Evolutionary conservation across 352 stramenopile species (phyloP), one percentile per base, ranked within the genome.

Genomic region (Globisporangium uncinulatum): DNA sequence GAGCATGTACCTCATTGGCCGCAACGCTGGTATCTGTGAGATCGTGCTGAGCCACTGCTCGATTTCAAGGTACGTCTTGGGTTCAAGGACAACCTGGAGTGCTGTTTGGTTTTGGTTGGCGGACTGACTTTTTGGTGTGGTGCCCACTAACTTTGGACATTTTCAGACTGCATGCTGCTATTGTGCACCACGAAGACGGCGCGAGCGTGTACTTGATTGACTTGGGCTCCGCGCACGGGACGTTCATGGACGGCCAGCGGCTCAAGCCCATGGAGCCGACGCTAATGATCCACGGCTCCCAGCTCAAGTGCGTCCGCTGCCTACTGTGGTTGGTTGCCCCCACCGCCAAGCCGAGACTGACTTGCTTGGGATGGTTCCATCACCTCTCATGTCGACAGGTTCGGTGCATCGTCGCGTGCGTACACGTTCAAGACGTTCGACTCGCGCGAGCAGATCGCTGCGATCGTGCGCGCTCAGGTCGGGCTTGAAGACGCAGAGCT

Each of bases 371-470:
- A 51, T 45, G 0, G 31, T 11, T 32, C 20, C 34, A 5, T 57
- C 17, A 13, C 6, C 29, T 20, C 41, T 4, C 24, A 15, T 39
- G 56, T 20, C 11, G 34, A 14, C 51, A 76, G 63, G 32, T 94
- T 94, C 64, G 83, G 83, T 51, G 81, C 66, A 2, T 94, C 83
- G 21, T 94, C 83, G 8, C 75, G 83, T 4, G 80, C 76, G 1
- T 94, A 94, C 55, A 78, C 74, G n/a, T 94, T 91, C 63, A 91
- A 91, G 56, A 64, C 79, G 29, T 93, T 90, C 57, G 79, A 91
- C 20, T 91, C 83, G 13, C 66, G 75, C 1, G 81, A 88, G 48
- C 74, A 89, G 60, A 94, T 94, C 65, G 63, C 67, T 5, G 71
- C 83, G 43, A 74, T 81, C 47, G 61, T 94, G 49, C 65, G 66